phyloP scores from a whole-genome alignment of 2,329 filamentous ascomycete genomes.

The Arthrinium puccinioides region DNA sequence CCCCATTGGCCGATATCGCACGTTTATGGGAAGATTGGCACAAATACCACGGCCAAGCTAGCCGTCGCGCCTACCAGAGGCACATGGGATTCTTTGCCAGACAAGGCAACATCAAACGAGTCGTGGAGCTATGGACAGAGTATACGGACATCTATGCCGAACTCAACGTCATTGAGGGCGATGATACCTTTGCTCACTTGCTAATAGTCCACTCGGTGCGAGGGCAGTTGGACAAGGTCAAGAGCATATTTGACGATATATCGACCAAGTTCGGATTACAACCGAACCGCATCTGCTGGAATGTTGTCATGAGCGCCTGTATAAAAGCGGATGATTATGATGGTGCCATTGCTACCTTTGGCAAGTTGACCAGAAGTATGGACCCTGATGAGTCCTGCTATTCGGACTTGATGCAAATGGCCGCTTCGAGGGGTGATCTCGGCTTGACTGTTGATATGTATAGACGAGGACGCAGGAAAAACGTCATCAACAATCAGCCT shows the following conservation, averaged over 20 bases:
- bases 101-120: slow-evolving; percentile 37
- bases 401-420: slow-evolving; percentile 66
- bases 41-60: slow-evolving; percentile 28
- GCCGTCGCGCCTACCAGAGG: slow-evolving; percentile 37
- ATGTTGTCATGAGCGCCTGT: slow-evolving; percentile 68
- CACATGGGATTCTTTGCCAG: slow-evolving; percentile 42
- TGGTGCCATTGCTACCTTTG: slow-evolving; percentile 58
- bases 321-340: slow-evolving; percentile 58
- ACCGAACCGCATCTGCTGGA: slow-evolving; percentile 61
- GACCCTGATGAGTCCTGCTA: slow-evolving; percentile 59
- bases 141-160: slow-evolving; percentile 27
- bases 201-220: slow-evolving; percentile 65
- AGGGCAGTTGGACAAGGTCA: slow-evolving; percentile 54
- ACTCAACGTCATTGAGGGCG: slow-evolving; percentile 23
- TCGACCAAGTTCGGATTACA: slow-evolving; percentile 42
- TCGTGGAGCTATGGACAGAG: slow-evolving; percentile 37
- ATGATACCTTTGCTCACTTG: slow-evolving; percentile 45
- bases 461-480: slow-evolving; percentile 47
- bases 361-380: slow-evolving; percentile 43
- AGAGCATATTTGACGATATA: slow-evolving; percentile 57
- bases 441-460: slow-evolving; percentile 61
- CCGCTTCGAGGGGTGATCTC: slow-evolving; percentile 65
- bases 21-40: slow-evolving; percentile 43
- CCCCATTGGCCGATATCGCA: slow-evolving; percentile 31
- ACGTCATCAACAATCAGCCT: slow-evolving; percentile 38